Percentiles rank a stretch among this genome's conserved stretches.
Conservation (phyloP, 1,139 yeast genomes). For the Saccharomyces hybrid region DNA sequence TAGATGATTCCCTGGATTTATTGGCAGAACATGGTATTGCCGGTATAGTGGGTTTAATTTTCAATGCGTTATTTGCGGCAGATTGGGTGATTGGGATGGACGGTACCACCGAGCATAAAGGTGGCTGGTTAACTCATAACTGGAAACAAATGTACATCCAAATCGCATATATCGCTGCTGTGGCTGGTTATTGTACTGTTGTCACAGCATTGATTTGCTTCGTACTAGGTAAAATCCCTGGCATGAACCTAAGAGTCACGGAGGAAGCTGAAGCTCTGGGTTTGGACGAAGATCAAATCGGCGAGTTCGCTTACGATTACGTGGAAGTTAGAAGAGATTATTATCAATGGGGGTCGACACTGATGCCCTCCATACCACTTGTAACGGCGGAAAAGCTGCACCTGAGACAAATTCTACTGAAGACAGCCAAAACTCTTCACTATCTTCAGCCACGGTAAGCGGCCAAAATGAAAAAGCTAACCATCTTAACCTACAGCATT, state of each 20-base stretch:
- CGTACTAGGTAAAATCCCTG: conserved; percentile 72
- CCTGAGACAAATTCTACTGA: not conserved
- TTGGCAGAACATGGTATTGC: conserved; percentile 98
- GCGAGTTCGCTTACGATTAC: conserved; percentile 96
- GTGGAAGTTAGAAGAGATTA: conserved; percentile 94
- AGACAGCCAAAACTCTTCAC: not conserved
- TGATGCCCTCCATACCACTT: conserved; percentile 10
- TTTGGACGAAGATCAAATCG: conserved; percentile 93
- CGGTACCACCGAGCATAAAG: conserved; percentile 68
- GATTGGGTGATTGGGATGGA: conserved; percentile 86
- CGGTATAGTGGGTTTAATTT: conserved; percentile 82
- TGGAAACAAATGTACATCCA: conserved; percentile 88
- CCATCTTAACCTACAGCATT: not conserved
- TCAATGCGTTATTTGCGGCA: conserved; percentile 83
- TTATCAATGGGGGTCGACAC: conserved; percentile 52
- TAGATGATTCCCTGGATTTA: conserved; percentile 91
- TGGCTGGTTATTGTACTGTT: conserved; percentile 65
- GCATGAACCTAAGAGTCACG: conserved; percentile 67
- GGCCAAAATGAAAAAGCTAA: not conserved
- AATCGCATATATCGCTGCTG: conserved; percentile 71
- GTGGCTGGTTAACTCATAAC: conserved; percentile 90
- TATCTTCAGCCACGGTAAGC: not conserved
- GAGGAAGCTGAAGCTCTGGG: conserved; percentile 85
- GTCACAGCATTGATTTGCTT: conserved; percentile 73
- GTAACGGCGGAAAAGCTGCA: not conserved